Conservation (phyloP, 805 yeast genomes). For the Saturnispora gosingensis region DNA sequence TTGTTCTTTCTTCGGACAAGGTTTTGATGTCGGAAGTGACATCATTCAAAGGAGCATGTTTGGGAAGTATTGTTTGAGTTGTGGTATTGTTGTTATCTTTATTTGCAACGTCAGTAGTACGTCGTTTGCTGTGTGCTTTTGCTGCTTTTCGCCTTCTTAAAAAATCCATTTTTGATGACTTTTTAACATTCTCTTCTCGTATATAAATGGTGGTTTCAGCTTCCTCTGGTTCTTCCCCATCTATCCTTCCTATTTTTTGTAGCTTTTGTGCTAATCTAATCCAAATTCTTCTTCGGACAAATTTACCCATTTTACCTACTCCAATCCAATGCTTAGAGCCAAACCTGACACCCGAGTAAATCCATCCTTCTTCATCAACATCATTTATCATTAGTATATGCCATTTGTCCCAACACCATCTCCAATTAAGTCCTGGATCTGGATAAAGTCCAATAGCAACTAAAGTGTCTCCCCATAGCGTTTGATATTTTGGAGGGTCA, state of each 20-base stretch:
- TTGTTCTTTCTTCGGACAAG: background rate
- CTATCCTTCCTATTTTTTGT: background rate
- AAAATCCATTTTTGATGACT: background rate
- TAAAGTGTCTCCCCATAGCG: constrained; percentile 33
- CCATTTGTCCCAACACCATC: constrained; percentile 50
- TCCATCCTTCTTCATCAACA: constrained; percentile 54
- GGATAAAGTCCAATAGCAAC: constrained; percentile 28
- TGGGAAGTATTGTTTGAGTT: background rate
- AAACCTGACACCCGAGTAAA: constrained; percentile 36
- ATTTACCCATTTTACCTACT: constrained; percentile 38
- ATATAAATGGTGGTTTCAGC: background rate
- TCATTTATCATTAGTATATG: constrained; percentile 44
- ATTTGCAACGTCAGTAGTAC: background rate
- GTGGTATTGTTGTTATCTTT: background rate
- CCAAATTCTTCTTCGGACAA: constrained; percentile 45
- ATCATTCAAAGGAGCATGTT: background rate
- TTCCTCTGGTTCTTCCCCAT: background rate
- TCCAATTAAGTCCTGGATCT: constrained; percentile 42
- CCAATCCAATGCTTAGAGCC: constrained; percentile 42
- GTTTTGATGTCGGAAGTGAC: background rate
- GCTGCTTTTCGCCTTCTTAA: background rate
- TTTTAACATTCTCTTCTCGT: background rate
- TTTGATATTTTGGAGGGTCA: constrained; percentile 44
- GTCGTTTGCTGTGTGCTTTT: background rate
- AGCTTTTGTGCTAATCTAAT: constrained; percentile 24